Conservation (phyloP, 371 early-diverging fungal species). For the Mucor piriformis region DNA sequence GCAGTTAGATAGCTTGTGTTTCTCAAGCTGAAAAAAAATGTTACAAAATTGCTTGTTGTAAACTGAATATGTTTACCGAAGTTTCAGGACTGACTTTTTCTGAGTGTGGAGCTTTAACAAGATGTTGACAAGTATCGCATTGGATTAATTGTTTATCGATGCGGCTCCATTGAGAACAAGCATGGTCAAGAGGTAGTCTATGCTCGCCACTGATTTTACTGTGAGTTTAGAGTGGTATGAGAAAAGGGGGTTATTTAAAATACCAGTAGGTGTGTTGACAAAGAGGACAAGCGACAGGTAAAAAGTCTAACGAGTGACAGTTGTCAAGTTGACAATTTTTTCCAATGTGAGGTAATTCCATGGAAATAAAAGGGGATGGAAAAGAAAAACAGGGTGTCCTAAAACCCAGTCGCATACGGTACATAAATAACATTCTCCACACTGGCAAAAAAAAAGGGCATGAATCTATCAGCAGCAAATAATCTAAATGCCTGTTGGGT, state of each 20-base stretch:
- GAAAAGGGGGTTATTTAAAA: not conserved
- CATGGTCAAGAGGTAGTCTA: slow-evolving; percentile 31
- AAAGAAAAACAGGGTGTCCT: slow-evolving; percentile 11
- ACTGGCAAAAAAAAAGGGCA: too few species aligned
- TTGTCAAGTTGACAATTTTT: slow-evolving; percentile 27
- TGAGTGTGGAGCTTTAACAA: slow-evolving; percentile 12
- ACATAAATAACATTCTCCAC: too few species aligned
- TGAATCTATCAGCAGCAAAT: too few species aligned
- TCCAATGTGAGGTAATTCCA: slow-evolving; percentile 46
- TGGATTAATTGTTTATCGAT: slow-evolving; percentile 17
- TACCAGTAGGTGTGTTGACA: slow-evolving; percentile 31
- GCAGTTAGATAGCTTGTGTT: slow-evolving; percentile 24
- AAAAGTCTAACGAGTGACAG: slow-evolving; percentile 35
- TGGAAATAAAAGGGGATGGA: slow-evolving; percentile 4
- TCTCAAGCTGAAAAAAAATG: slow-evolving; percentile 15
- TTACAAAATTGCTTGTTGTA: too few species aligned
- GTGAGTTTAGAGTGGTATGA: not conserved
- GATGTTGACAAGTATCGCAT: slow-evolving; percentile 25
- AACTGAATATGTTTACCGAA: too few species aligned
- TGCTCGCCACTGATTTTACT: slow-evolving; percentile 33
- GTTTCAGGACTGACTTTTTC: slow-evolving; percentile 3
- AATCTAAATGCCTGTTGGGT: too few species aligned
- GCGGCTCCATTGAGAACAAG: slow-evolving; percentile 19
- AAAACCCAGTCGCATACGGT: not conserved
- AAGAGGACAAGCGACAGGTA: slow-evolving; percentile 38